Base-by-base conservation (phyloP, 2,329 filamentous ascomycete species). In the Alternaria gaisen region DNA sequence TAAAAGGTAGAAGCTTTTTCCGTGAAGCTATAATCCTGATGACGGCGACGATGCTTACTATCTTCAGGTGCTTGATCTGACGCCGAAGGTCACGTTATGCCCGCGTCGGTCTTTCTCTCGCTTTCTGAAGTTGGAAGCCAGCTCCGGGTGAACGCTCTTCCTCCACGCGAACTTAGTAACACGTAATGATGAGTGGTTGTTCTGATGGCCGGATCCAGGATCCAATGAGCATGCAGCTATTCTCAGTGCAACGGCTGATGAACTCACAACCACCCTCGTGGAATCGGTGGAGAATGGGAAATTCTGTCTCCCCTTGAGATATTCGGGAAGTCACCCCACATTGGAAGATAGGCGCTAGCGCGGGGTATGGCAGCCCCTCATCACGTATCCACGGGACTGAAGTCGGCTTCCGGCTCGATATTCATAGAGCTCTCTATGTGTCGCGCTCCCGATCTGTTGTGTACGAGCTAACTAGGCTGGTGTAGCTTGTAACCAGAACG, bases 321-420 rank as follows among this genome's bases (percentile, higher is more conserved):
- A 24, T 30, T 41, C 36, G 47, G 38, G 32, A 61, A 54, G 50
- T 43, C 34, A 58, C 61, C 68, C 67, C 68, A 70, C 66, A 71
- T 54, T 36, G 46, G 57, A 43, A 58, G 50, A 61, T 55, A 56
- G 54, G 20, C 47, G 38, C 52, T 69, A 69, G 68, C 64, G 69
- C 63, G 68, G 66, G 69, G 67, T n/a, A 40, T 46, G 57, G 10
- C 36, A 55, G 52, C 65, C 65, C 65, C 65, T 64, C 65, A 66
- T 58, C 16, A 48, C 28, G 28, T 44, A 44, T 48, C 43, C 46
- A 54, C 53, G 53, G 50, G 34, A 48, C 22, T 43, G 55, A 22
- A 46, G 24, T 59, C 24, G 53, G 53, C 56, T 56, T 53, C 38
- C 40, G 20, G 47, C 16, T 40, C 36, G 32, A 36, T 14, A 36